Evolutionary conservation across 2,329 filamentous ascomycete genomes (phyloP), one percentile per base, ranked within the genome.

Genomic region (Fusarium sp.): DNA sequence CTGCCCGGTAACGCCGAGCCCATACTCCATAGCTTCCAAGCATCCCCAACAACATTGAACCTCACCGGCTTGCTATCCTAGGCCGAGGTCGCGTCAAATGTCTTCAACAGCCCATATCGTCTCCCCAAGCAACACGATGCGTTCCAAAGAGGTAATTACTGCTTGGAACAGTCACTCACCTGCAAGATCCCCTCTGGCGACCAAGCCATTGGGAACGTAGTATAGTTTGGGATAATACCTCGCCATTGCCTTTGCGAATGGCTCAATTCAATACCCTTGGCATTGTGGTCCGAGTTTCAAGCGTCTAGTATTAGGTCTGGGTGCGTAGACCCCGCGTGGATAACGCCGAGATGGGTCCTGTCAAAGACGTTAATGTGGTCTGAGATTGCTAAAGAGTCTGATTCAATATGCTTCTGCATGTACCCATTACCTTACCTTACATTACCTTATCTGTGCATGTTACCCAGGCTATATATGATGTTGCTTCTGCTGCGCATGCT

Each of bases 301-400:
- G 35, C 35, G 27, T 54, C 35, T 30, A 30, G 27, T 19, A 54
- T 23, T 4, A 27, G 41, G 39, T 44, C 32, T 46, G 46, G 45
- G 41, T 33, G 20, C 14, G 46, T 19, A 47, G n/a, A 19, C 30
- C 40, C 61, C 40, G 46, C 52, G 11, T 32, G 39, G 19, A 41
- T 52, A 46, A 47, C 62, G 47, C 60, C 50, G 33, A 62, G 44
- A 66, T 49, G 44, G 44, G 41, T 27, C 46, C 23, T 52, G 44
- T 58, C 25, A 51, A 68, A 51, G 30, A 47, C 27, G 25, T 48
- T 62, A 51, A 41, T 57, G 39, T 49, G 27, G 44, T 52, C 20
- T 62, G 47, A 62, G 46, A 52, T 25, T 41, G 40, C 41, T 30
- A 11, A 30, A 30, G 27, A 30, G 27, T 66, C 51, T 35, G n/a